Base-by-base conservation (phyloP, 2,329 filamentous ascomycete genomes). In the Epichloe baconii region DNA sequence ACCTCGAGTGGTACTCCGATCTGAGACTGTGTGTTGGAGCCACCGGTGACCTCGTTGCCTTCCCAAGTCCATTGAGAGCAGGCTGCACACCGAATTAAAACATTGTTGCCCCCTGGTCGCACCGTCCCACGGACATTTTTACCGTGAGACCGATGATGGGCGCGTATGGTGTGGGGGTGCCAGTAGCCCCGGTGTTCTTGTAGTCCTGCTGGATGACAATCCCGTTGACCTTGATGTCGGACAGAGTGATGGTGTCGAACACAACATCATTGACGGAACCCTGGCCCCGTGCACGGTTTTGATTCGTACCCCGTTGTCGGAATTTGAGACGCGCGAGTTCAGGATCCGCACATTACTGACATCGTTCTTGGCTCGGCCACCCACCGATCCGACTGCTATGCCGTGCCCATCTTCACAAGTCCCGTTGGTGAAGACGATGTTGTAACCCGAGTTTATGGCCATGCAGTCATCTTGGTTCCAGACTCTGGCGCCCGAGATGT, bases 91-190 rank as follows among this genome's bases (percentile, higher is more conserved):
- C 21, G 1, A 15, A 51, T 23, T 2, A 48, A n/a, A 5, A 38
- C 11, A 12, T 44, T 44, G 36, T 21, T 40, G 12, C 40, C 50
- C 7, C 31, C 4, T 31, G 17, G 3, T 10, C 1, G 17, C 14
- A 51, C 45, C 19, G 15, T 51, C 2, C 50, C 50, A 17, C 3
- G 4, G 11, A 51, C 40, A 1, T 44, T 61, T 65, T 61, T 47
- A 78, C 59, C 1, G 66, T 70, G 6, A 78, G 55, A 7, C 66
- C 70, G 8, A 74, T 77, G 61, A 78, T 77, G n/a, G 74, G 74
- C n/a, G 78, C 72, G 37, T 23, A 5, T 26, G 58, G 57, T 37
- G 71, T 75, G 11, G 73, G 70, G 0, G n/a, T 62, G 17, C 72
- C 73, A 7, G 65, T 70, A 4, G 70, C 71, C 15, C 59, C 62